Percentiles rank a stretch among this genome's conserved stretches.
Evolutionary conservation across 2,329 filamentous ascomycete species (phyloP).

Genomic region (Eurotiales sp.): DNA sequence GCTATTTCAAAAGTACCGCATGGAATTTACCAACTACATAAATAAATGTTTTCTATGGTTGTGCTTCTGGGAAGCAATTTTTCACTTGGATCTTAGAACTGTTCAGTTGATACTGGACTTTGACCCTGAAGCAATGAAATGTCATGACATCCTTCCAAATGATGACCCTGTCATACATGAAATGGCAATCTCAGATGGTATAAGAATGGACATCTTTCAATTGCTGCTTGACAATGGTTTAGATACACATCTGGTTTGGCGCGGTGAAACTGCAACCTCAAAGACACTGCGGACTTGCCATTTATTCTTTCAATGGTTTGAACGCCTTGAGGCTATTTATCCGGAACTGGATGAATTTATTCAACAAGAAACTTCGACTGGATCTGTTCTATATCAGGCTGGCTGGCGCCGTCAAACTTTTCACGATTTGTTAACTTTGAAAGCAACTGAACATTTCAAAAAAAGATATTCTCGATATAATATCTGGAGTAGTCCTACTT

Average conservation of each 20-base stretch:
- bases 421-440: not conserved
- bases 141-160: not conserved
- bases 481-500: not conserved
- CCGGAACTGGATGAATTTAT: conserved; percentile 1
- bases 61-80: not conserved
- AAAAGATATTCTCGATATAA: not conserved
- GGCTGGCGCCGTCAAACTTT: not conserved
- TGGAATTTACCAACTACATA: not conserved
- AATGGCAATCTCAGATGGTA: not conserved
- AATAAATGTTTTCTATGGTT: not conserved
- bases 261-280: conserved; percentile 1
- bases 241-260: not conserved
- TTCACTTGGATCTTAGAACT: not conserved
- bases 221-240: not conserved
- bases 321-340: not conserved
- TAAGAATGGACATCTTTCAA: not conserved
- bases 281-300: not conserved
- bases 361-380: not conserved
- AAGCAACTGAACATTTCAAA: not conserved
- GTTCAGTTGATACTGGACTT: conserved; percentile 3
- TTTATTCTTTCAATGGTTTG: not conserved
- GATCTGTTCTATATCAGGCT: not conserved
- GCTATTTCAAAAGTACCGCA: not conserved
- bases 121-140: not conserved
- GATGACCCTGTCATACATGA: too few relatives aligned